Percentiles rank a stretch among this genome's conserved stretches.
Evolutionary conservation across 192 early-diverging fungal species (phyloP).

Genomic region (Podila horticola): DNA sequence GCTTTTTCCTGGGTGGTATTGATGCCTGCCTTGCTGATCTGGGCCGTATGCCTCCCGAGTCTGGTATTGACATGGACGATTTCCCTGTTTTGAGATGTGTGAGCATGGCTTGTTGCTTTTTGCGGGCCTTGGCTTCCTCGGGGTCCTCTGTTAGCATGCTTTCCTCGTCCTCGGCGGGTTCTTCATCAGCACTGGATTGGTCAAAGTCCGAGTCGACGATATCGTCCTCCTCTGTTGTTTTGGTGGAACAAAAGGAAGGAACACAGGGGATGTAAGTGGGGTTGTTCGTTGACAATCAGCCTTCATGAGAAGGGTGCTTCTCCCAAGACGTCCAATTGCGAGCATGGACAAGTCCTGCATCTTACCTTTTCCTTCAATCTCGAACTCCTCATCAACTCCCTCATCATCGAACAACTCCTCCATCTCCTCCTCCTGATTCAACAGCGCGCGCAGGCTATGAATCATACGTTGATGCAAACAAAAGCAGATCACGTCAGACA

Average conservation of each 20-base stretch:
- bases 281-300: background rate
- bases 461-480: background rate
- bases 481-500: background rate
- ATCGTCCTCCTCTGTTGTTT: constrained; percentile 54
- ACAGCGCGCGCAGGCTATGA: constrained; percentile 57
- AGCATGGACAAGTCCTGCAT: background rate
- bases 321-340: background rate
- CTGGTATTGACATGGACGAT: constrained; percentile 16
- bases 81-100: constrained; percentile 38
- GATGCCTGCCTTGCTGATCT: constrained; percentile 16
- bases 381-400: constrained; percentile 62
- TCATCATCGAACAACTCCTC: constrained; percentile 64
- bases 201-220: constrained; percentile 68
- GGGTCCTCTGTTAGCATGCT: constrained; percentile 40
- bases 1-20: constrained; percentile 2
- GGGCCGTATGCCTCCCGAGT: constrained; percentile 6
- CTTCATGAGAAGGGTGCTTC: background rate
- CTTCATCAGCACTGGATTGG: constrained; percentile 57
- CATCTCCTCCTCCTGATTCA: constrained; percentile 64
- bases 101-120: constrained; percentile 46
- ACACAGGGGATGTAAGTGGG: background rate
- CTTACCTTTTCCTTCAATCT: constrained; percentile 46
- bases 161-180: constrained; percentile 55
- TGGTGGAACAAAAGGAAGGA: background rate
- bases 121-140: constrained; percentile 43